Evolutionary conservation across 208 protist species (phyloP).

Genomic region (Trypanosoma caninum): DNA sequence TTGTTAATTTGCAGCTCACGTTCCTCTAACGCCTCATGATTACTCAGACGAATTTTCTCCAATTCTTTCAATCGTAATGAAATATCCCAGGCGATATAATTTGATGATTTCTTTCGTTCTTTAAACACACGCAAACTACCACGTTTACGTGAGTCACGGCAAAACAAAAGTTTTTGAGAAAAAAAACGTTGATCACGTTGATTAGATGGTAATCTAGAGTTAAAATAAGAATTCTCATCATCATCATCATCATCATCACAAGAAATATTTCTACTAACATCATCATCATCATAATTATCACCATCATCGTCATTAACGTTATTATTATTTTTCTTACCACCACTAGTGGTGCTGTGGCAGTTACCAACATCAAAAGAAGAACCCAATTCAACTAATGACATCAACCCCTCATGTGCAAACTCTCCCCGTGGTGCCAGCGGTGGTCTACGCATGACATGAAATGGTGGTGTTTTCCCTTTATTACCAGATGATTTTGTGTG

Average conservation of each 20-base stretch:
- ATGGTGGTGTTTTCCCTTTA: not conserved
- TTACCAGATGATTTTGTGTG: not conserved
- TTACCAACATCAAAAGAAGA: too few relatives aligned
- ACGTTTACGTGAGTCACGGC: constrained; percentile 12
- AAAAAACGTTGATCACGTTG: constrained; percentile 17
- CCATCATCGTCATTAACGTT: not conserved
- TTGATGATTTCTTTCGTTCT: not conserved
- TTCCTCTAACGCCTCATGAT: constrained; percentile 26
- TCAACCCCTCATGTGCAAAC: not conserved
- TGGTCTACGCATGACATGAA: constrained; percentile 21
- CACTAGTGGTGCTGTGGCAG: too few relatives aligned
- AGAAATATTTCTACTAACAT: not conserved
- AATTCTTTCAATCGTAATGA: constrained; percentile 16
- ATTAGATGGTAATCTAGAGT: not conserved
- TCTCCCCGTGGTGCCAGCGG: constrained; percentile 13
- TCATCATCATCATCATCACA: not conserved
- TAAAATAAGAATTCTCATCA: not conserved
- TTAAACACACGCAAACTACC: not conserved
- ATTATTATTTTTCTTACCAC: not conserved
- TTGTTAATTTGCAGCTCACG: not conserved
- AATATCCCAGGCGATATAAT: constrained; percentile 10
- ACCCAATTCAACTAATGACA: too few relatives aligned
- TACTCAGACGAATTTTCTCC: constrained; percentile 22
- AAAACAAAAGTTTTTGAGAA: constrained; percentile 5
- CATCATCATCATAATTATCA: not conserved